Evolutionary conservation across 2,329 filamentous ascomycete genomes (phyloP), one percentile per base, ranked within the genome.

Genomic region (Nannizzia gypsea): DNA sequence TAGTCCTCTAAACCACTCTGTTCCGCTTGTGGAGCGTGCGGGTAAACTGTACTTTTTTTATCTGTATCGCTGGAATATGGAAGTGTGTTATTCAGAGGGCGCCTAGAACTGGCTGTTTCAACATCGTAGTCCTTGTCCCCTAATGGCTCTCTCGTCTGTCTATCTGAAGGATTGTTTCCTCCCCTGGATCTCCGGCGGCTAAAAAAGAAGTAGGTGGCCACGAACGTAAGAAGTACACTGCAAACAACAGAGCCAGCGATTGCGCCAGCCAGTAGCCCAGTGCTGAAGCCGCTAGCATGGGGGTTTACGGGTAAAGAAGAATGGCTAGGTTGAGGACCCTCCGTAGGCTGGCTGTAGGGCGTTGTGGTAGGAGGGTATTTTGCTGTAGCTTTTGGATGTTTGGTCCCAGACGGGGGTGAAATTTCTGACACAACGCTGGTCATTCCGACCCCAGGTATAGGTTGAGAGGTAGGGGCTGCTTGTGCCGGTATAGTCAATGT

Each of bases 201-300:
- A 60, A n/a, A 65, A 55, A 67, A 63, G 5, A 70, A 24, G 22
- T 59, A 67, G 4, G 65, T 63, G 0, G 63, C 52, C 1, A 69
- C 42, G 26, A 66, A 60, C 1, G 65, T 64, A 2, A 70, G 46
- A 6, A 69, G 54, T 5, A 63, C 64, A 24, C 42, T 24, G 17
- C 42, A n/a, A 2, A 61, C 65, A 31, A 70, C 61, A 36, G 64
- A 64, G 1, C 68, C 69, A 9, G 69, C 64, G 55, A 69, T 63
- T 0, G 65, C 66, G 1, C 69, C 67, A 11, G 66, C 67, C 36
- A 70, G 62, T 34, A 24, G 6, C 11, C 40, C 38, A 34, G 28
- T 50, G 24, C 52, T 57, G 15, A 20, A n/a, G 24, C 59, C 59
- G n/a, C 20, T 34, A 17, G 38, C 24, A 34, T 26, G 44, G 8